Percentiles rank a stretch among this genome's conserved stretches.
phyloP scores from a whole-genome alignment of 768 basidiomycete species.

The Tylopilus subfusipes region DNA sequence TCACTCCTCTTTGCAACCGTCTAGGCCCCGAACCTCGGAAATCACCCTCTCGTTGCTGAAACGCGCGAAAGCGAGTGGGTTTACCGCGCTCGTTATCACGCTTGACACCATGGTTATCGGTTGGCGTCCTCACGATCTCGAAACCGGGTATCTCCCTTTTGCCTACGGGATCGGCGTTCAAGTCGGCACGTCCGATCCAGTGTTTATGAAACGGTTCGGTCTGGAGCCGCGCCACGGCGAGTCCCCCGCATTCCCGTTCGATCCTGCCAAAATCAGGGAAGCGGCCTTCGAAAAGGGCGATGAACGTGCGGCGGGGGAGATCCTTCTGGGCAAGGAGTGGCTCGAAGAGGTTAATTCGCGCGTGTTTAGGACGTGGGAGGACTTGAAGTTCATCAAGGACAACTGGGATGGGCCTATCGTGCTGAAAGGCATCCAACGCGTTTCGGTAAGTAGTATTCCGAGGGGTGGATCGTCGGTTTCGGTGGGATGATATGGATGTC shows the following conservation, averaged over 20 bases:
- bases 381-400: slow-evolving; percentile 61
- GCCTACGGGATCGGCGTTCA: slow-evolving; percentile 61
- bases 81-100: slow-evolving; percentile 71
- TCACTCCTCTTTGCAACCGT: background rate
- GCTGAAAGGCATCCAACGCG: slow-evolving; percentile 73
- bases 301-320: slow-evolving; percentile 31
- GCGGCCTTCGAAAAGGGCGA: slow-evolving; percentile 46
- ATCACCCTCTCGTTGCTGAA: slow-evolving; percentile 61
- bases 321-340: slow-evolving; percentile 59
- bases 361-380: slow-evolving; percentile 63
- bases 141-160: slow-evolving; percentile 63
- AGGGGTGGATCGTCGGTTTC: background rate
- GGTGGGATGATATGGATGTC: background rate
- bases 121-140: slow-evolving; percentile 75
- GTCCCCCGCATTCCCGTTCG: slow-evolving; percentile 56
- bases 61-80: slow-evolving; percentile 64
- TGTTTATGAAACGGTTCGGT: slow-evolving; percentile 62
- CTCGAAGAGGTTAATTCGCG: slow-evolving; percentile 62
- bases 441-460: slow-evolving; percentile 44
- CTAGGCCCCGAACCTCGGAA: slow-evolving; percentile 60
- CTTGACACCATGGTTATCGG: slow-evolving; percentile 71
- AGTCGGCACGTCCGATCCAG: slow-evolving; percentile 70
- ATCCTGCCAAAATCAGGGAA: slow-evolving; percentile 42
- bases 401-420: slow-evolving; percentile 78
- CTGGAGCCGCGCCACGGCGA: slow-evolving; percentile 40